These are phyloP conservation scores for Coemansia aciculifera DNA, from an alignment of 192 early-diverging fungal species.

Conservation along the genomic window DNA sequence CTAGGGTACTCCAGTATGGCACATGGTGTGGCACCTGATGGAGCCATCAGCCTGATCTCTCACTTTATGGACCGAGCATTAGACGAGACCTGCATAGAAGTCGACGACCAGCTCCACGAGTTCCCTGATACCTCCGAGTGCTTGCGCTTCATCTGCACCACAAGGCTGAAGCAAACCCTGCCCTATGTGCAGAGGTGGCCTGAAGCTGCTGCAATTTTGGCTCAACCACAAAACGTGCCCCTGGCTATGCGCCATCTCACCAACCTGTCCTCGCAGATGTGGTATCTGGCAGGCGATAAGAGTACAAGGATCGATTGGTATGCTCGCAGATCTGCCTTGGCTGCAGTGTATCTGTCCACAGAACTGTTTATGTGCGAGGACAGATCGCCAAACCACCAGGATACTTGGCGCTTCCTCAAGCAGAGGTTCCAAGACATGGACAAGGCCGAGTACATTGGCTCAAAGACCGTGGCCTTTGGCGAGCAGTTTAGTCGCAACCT, in stretches of 20 bases:
- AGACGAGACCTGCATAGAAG: conserved; percentile 59
- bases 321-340: conserved; percentile 75
- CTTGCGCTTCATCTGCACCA: conserved; percentile 62
- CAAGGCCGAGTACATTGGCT: conserved; percentile 53
- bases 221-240: conserved; percentile 74
- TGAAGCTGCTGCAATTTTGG: conserved; percentile 72
- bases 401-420: conserved; percentile 80
- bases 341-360: conserved; percentile 80
- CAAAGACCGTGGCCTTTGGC: conserved; percentile 16
- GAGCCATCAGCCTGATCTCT: conserved; percentile 69
- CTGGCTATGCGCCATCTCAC: conserved; percentile 68
- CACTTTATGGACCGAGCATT: conserved; percentile 73
- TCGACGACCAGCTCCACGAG: conserved; percentile 61
- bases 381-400: conserved; percentile 66
- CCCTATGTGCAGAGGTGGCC: conserved; percentile 79
- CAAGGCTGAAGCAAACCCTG: conserved; percentile 68
- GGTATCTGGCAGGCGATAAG: conserved; percentile 83
- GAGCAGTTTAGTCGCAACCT: conserved; percentile 49
- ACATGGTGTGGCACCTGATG: conserved; percentile 68
- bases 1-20: conserved; percentile 71
- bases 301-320: conserved; percentile 88
- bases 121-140: conserved; percentile 54
- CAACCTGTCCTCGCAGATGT: conserved; percentile 80
- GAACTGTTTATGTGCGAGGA: conserved; percentile 95
- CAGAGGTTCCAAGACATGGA: conserved; percentile 73